A percentile compares a stretch with the other conserved stretches of the same genome.
phyloP scores from a whole-genome alignment of 2,329 filamentous ascomycete genomes.

The Colletotrichum sp. region DNA sequence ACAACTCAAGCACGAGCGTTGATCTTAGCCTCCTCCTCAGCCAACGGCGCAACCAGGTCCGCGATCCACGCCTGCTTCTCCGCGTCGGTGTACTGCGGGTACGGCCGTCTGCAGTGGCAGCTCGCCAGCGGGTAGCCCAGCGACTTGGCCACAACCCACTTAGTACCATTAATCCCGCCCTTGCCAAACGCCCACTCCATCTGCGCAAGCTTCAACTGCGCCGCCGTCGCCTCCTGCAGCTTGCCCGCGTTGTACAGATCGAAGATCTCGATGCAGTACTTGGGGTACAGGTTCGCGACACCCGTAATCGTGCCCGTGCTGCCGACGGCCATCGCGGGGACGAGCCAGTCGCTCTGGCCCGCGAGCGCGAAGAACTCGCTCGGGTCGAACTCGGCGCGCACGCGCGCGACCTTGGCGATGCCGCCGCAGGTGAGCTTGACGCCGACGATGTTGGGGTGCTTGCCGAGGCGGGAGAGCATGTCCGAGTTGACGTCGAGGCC shows the following conservation, averaged over 20 bases:
- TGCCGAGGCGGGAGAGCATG: slow-evolving; percentile 61
- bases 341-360: slow-evolving; percentile 75
- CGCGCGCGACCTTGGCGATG: slow-evolving; percentile 73
- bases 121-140: slow-evolving; percentile 56
- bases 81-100: slow-evolving; percentile 50
- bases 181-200: slow-evolving; percentile 63
- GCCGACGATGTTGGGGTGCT: slow-evolving; percentile 70
- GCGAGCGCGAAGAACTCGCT: slow-evolving; percentile 71
- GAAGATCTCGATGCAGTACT: slow-evolving; percentile 53
- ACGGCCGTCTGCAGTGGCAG: slow-evolving; percentile 58
- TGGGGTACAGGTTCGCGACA: slow-evolving; percentile 67
- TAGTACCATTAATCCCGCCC: slow-evolving; percentile 65
- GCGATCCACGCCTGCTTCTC: slow-evolving; percentile 38
- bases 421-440: slow-evolving; percentile 78
- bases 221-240: slow-evolving; percentile 48
- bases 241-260: slow-evolving; percentile 53
- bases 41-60: slow-evolving; percentile 17
- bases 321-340: slow-evolving; percentile 64
- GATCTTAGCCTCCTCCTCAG: slow-evolving; percentile 21
- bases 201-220: slow-evolving; percentile 56
- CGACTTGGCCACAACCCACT: slow-evolving; percentile 62
- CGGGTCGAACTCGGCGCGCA: slow-evolving; percentile 54
- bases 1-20: not conserved
- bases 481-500: slow-evolving; percentile 74
- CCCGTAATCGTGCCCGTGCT: slow-evolving; percentile 66